Percentiles rank a stretch among this genome's conserved stretches.
phyloP scores from a whole-genome alignment of 768 basidiomycete species.

The Mycena chlorophos region DNA sequence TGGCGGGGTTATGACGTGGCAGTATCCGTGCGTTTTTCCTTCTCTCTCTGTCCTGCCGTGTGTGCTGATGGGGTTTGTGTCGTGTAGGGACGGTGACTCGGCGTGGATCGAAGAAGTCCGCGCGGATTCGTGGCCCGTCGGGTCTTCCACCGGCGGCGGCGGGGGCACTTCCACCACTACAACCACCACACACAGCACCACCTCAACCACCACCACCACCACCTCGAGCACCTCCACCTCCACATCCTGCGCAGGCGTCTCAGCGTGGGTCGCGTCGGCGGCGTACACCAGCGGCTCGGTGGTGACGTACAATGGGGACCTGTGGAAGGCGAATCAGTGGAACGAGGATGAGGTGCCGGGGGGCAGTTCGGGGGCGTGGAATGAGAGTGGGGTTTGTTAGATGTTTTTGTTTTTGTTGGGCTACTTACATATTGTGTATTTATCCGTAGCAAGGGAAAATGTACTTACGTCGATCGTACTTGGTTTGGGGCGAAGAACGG shows the following conservation, averaged over 20 bases:
- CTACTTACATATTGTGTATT: too few species aligned
- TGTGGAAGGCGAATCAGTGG: constrained; percentile 19
- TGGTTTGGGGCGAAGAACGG: too few species aligned
- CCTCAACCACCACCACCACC: constrained; percentile 9
- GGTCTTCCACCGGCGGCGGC: not conserved
- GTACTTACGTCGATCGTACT: too few species aligned
- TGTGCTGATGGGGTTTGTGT: constrained; percentile 7
- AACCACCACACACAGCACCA: too few species aligned
- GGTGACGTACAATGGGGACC: constrained; percentile 4
- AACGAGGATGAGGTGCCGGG: constrained; percentile 8
- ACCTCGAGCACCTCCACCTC: not conserved
- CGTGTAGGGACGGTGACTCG: constrained; percentile 32
- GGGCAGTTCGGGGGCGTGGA: not conserved
- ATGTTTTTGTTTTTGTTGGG: too few species aligned
- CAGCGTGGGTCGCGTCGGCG: constrained; percentile 7
- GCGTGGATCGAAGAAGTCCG: constrained; percentile 44
- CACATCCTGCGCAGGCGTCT: constrained; percentile 12
- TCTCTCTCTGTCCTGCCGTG: not conserved
- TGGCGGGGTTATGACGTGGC: too few species aligned
- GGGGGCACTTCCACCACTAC: not conserved
- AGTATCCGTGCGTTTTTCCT: constrained; percentile 46
- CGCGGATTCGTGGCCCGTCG: constrained; percentile 13
- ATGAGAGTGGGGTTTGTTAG: not conserved
- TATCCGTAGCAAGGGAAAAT: too few species aligned
- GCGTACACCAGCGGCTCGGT: constrained; percentile 13